These are phyloP conservation scores for Apiospora sp. DNA, from an alignment of 2,329 filamentous ascomycete species.

Conservation along the genomic window DNA sequence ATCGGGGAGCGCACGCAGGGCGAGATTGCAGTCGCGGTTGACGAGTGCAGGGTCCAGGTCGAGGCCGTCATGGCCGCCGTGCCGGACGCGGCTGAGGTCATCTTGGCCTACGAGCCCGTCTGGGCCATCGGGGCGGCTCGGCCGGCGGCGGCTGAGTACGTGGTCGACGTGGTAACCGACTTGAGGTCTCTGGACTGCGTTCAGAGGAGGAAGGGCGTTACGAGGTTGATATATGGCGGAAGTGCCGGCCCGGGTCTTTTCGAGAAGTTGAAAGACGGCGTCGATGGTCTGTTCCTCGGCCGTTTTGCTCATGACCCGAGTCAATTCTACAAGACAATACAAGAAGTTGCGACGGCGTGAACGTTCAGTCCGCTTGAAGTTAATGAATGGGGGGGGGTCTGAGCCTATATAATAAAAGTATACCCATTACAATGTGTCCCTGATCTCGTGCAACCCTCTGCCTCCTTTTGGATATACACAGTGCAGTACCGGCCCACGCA, in stretches of 20 bases:
- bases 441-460: too few relatives aligned
- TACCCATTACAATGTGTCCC: too few relatives aligned
- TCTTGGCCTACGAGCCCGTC: slow-evolving; percentile 87
- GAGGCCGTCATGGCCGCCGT: slow-evolving; percentile 68
- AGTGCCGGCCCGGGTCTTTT: slow-evolving; percentile 84
- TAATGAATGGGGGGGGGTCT: too few relatives aligned
- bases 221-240: slow-evolving; percentile 81
- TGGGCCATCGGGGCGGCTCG: slow-evolving; percentile 84
- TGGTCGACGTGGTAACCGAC: slow-evolving; percentile 72
- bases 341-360: slow-evolving; percentile 67
- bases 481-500: too few relatives aligned
- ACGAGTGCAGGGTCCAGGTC: slow-evolving; percentile 73
- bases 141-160: slow-evolving; percentile 76
- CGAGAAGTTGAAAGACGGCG: slow-evolving; percentile 68
- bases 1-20: slow-evolving; percentile 72
- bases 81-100: slow-evolving; percentile 69
- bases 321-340: slow-evolving; percentile 75
- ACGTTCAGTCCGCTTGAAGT: too few relatives aligned
- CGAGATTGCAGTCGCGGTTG: slow-evolving; percentile 65
- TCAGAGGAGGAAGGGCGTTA: slow-evolving; percentile 59
- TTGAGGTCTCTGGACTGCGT: slow-evolving; percentile 64
- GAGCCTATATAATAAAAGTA: too few relatives aligned
- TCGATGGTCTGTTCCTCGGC: slow-evolving; percentile 84
- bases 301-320: slow-evolving; percentile 81
- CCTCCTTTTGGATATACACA: too few relatives aligned